These are phyloP conservation scores for Mariannaea elegans DNA, from an alignment of 2,329 filamentous ascomycete genomes.

Conservation along the genomic window DNA sequence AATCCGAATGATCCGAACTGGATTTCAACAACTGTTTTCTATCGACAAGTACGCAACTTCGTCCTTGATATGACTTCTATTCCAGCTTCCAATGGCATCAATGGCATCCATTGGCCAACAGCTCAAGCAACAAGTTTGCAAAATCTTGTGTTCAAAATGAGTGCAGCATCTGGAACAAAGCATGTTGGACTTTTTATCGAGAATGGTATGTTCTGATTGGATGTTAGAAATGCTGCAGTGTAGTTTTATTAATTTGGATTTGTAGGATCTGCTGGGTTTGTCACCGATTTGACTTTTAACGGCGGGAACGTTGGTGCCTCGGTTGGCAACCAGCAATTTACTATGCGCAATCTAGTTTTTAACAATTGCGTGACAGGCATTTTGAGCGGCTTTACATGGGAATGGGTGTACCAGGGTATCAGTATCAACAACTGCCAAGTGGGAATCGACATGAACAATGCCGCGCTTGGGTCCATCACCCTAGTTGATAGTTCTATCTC, in stretches of 20 bases:
- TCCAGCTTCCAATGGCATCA: constrained; percentile 41
- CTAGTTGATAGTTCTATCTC: too few relatives aligned
- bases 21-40: constrained; percentile 73
- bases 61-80: constrained; percentile 61
- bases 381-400: constrained; percentile 78
- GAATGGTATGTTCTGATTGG: too few relatives aligned
- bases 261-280: constrained; percentile 52
- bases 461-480: too few relatives aligned
- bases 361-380: constrained; percentile 71
- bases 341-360: constrained; percentile 66
- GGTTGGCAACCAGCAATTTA: constrained; percentile 72
- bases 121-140: constrained; percentile 65
- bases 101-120: constrained; percentile 70
- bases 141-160: constrained; percentile 56
- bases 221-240: too few relatives aligned
- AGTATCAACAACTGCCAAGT: too few relatives aligned
- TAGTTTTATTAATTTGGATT: too few relatives aligned
- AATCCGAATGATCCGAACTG: constrained; percentile 39
- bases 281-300: constrained; percentile 69
- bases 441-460: too few relatives aligned
- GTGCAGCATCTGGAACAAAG: neutral
- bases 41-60: constrained; percentile 71
- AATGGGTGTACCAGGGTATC: constrained; percentile 71
- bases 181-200: constrained; percentile 38
- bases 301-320: constrained; percentile 57